Base-by-base conservation (phyloP, 2,329 filamentous ascomycete species). In the Ophiocordyceps camponoti-leonardi region DNA sequence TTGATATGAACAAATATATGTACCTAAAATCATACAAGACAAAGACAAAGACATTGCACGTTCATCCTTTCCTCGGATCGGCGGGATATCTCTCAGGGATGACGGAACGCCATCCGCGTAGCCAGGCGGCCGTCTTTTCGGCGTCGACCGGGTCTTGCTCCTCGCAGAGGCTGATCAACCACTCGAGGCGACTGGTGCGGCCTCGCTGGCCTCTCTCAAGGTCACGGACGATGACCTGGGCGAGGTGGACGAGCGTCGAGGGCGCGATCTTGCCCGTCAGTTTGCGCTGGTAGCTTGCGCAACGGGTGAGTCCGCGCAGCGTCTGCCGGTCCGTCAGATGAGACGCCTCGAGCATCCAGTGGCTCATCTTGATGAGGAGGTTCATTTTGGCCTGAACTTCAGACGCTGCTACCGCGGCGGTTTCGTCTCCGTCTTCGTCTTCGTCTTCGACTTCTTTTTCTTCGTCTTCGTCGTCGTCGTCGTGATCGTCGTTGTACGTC, bases 131-230 rank as follows among this genome's bases (percentile, higher is more conserved):
- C 35, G 49, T 48, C 33, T 46, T 48, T 18, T 39, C 19, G 2
- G 56, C 54, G n/a, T 51, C 48, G 31, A 52, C 37, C 2, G 42
- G 23, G 18, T 56, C 53, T 2, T 53, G 50, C 13, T 49, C 30
- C n/a, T 47, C 50, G 7, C 59, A 47, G 35, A 65, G 48, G 12
- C 45, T 43, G 31, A 59, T 37, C 11, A 64, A 45, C 54, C 60
- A 63, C 37, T 48, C 31, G 30, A 65, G 45, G 11, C 61, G 57
- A 13, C 47, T 35, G 7, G 51, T 56, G 16, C 62, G 54, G 3
- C 64, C 65, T 20, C 46, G 47, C n/a, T 52, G 49, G 6, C 63
- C 62, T 33, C 48, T 47, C 30, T 59, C 56, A 5, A 67, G 52
- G 46, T 67, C 64, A 11, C 56, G 51, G 4, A 58, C 53, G 19